Evolutionary conservation across 116 monocot species (phyloP), one percentile per base, ranked within the genome.

Genomic region (Zostera marina): DNA sequence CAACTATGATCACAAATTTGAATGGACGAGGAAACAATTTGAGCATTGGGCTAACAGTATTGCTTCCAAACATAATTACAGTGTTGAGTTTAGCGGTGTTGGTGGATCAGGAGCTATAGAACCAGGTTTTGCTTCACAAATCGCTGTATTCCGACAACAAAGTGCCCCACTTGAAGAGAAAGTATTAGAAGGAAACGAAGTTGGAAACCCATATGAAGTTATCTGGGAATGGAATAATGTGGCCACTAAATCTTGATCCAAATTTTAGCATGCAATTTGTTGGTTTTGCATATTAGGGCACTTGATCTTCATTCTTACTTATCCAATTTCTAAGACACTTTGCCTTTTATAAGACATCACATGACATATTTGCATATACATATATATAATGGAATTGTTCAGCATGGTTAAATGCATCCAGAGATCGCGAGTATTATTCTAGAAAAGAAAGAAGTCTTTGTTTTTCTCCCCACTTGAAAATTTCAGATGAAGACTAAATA

Each of bases 81-180:
- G 52, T 44, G 89, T 96, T 39, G 77, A 82, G 62, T 89, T 96
- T 44, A 76, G 80, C 44, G 96, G 96, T 12, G 96, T 96, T 47
- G 96, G 96, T 21, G 96, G 96, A 3, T 82, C 73, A 9, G 78
- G 72, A 21, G 77, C 76, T 23, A 44, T 68, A 3, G 96, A 96
- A 52, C 96, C 96, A 2, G 96, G 96, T 5, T 96, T 78, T 72
- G 96, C 96, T 61, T 88, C 96, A 11, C 96, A 96, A 63, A 89
- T 96, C 55, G 96, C 96, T 3, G 73, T 96, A 32, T 96, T 96
- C 54, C 77, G 71, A 58, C 68, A 32, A 32, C 32, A 64, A 25
- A 63, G 44, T 9, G 6, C 44, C 38, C 59, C 49, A 5, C 11
- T 66, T 56, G 41, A 12, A 24, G 67, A 22, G 23, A 69, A 73